Conservation (phyloP, 148 eudicot genomes). For the Chenopodium quinoa region DNA sequence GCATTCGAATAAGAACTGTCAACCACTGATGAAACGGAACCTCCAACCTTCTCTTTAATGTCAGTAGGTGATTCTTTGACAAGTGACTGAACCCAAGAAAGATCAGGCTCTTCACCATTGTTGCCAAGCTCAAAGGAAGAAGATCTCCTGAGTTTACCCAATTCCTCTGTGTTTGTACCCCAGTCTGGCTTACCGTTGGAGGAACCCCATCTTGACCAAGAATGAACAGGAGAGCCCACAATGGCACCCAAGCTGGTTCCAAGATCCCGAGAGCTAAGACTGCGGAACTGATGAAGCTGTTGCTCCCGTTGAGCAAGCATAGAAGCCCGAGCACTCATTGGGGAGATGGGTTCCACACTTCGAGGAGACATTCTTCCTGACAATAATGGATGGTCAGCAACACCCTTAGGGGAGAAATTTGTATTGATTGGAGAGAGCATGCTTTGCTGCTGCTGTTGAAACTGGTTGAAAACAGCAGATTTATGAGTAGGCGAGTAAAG, state of each 20-base stretch:
- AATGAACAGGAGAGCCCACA: slow-evolving; percentile 38
- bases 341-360: slow-evolving; percentile 60
- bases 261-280: slow-evolving; percentile 73
- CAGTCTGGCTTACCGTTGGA: slow-evolving; percentile 52
- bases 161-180: slow-evolving; percentile 39
- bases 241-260: slow-evolving; percentile 31
- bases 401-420: slow-evolving; percentile 49
- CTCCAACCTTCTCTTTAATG: slow-evolving; percentile 33
- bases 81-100: slow-evolving; percentile 81
- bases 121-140: slow-evolving; percentile 51
- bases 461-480: slow-evolving; percentile 55
- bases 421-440: slow-evolving; percentile 63
- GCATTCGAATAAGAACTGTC: slow-evolving; percentile 28
- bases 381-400: slow-evolving; percentile 39
- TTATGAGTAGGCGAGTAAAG: slow-evolving; percentile 64
- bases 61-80: slow-evolving; percentile 66
- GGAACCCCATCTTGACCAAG: slow-evolving; percentile 50
- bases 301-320: slow-evolving; percentile 48
- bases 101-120: slow-evolving; percentile 69
- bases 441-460: slow-evolving; percentile 65
- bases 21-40: slow-evolving; percentile 4
- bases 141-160: slow-evolving; percentile 50
- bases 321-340: slow-evolving; percentile 52
- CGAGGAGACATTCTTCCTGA: slow-evolving; percentile 72
- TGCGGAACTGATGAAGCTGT: slow-evolving; percentile 51